These are phyloP conservation scores for Ganoderma lucidum DNA, from an alignment of 1,284 basidiomycete genomes.

Conservation along the genomic window DNA sequence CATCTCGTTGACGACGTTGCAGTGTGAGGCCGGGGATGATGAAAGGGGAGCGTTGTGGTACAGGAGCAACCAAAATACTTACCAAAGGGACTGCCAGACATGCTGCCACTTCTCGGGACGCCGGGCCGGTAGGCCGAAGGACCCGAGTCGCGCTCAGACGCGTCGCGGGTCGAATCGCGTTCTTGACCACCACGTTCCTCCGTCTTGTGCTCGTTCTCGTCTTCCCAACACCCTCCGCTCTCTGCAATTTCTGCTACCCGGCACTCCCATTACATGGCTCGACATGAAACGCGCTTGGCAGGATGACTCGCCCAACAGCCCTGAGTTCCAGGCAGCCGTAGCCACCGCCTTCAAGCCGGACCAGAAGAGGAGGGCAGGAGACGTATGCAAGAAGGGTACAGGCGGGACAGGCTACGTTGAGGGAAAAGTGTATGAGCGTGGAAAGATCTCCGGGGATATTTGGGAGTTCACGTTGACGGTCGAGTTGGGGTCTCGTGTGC, in stretches of 20 bases:
- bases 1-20: constrained; percentile 32
- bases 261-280: neutral
- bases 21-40: neutral
- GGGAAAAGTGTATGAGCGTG: constrained; percentile 41
- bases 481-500: constrained; percentile 29
- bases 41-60: neutral
- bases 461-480: constrained; percentile 37
- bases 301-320: neutral
- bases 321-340: constrained; percentile 10
- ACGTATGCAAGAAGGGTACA: constrained; percentile 28
- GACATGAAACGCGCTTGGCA: constrained; percentile 15
- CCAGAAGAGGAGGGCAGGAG: constrained; percentile 26
- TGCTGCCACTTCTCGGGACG: neutral
- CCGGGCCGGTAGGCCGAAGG: neutral
- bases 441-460: constrained; percentile 36
- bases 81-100: too few species aligned
- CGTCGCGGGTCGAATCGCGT: neutral
- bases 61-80: neutral
- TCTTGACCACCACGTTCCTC: constrained; percentile 11
- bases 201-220: neutral
- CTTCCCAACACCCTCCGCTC: neutral
- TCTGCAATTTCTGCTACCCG: neutral
- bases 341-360: constrained; percentile 20
- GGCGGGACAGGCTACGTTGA: constrained; percentile 46
- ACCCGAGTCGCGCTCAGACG: neutral